Base-by-base conservation (phyloP, 2,329 filamentous ascomycete species). In the Elsinoe necatrix region DNA sequence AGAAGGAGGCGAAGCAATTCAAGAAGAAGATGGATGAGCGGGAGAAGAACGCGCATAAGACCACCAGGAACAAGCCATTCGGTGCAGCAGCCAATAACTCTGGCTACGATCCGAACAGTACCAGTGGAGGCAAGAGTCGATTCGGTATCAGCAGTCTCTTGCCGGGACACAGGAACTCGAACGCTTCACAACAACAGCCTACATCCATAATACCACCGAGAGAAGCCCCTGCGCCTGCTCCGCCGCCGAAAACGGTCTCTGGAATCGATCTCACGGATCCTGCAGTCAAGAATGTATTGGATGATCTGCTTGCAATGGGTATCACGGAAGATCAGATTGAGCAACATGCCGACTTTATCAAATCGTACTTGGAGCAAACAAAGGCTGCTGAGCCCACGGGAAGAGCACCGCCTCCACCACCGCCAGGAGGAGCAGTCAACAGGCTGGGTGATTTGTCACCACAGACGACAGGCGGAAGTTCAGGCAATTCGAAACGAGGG, bases 1-100 rank as follows among this genome's bases (percentile, higher is more conserved):
- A 97, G 76, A 97, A 96, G 73, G 93, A 98, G 75, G 93, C 93
- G 31, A 95, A 89, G 73, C 87, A 89, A 58, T 97, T 98, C 75
- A 85, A 91, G 72, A 95, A 96, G 80, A 97, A 96, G 77, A 88
- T 98, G 81, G 86, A 93, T 64, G 91, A 96, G 68, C 81, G 91
- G 62, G 91, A 97, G 74, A 96, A 95, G 80, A 91, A 92, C 73
- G 92, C 90, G 39, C 92, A 86, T 74, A 95, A 95, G 75, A 84
- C 85, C 61, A 96, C 91, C 2, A 84, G 78, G 69, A 79, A 83
- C 61, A 92, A 87, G 31, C 85, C 87, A 0, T 95, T 95, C 65
- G 73, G 75, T 5, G 75, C 74, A 1, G 67, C 65, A 42, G 71
- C 72, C 3, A 58, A 59, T 2, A 58, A 59, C 34, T 52, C 59